A percentile compares a stretch with the other conserved stretches of the same genome.
Evolutionary conservation across 352 stramenopile species (phyloP).

Genomic region (Globisporangium alternatum): DNA sequence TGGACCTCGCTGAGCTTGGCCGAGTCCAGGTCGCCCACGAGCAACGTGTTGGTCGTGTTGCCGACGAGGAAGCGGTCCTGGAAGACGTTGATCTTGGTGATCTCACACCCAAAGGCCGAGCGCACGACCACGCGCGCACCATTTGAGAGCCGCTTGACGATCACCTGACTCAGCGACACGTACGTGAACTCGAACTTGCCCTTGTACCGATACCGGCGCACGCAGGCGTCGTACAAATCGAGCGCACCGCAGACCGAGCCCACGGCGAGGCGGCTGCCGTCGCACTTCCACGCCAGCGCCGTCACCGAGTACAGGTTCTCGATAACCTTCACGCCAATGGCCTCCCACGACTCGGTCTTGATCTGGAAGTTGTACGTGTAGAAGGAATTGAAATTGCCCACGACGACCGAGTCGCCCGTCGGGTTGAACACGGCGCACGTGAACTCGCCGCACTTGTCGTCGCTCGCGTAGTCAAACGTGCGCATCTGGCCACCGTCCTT

Average conservation of each 20-base stretch:
- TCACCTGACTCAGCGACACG: conserved; percentile 91
- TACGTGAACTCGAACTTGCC: conserved; percentile 96
- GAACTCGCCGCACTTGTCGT: conserved; percentile 83
- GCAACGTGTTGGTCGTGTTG: conserved; percentile 90
- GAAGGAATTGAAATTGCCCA: conserved; percentile 94
- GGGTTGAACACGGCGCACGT: conserved; percentile 85
- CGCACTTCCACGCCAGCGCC: conserved; percentile 88
- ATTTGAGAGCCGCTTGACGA: conserved; percentile 90
- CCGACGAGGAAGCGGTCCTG: conserved; percentile 90
- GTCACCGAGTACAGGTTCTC: conserved; percentile 94
- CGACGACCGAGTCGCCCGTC: conserved; percentile 88
- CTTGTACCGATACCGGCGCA: conserved; percentile 91
- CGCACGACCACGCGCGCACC: conserved; percentile 86
- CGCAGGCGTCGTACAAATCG: conserved; percentile 92
- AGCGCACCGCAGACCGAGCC: conserved; percentile 90
- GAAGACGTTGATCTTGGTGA: conserved; percentile 95
- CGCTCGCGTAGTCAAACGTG: conserved; percentile 89
- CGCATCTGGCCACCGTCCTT: conserved; percentile 76
- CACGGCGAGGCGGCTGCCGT: conserved; percentile 88
- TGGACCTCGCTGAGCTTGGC: conserved; percentile 91
- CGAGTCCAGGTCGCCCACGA: conserved; percentile 91
- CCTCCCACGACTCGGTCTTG: conserved; percentile 85
- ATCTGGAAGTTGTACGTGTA: conserved; percentile 88
- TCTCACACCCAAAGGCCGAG: conserved; percentile 90
- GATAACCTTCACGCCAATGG: conserved; percentile 77